phyloP scores from a whole-genome alignment of 73 alveolate species.

The Tetrahymena thermophila region DNA sequence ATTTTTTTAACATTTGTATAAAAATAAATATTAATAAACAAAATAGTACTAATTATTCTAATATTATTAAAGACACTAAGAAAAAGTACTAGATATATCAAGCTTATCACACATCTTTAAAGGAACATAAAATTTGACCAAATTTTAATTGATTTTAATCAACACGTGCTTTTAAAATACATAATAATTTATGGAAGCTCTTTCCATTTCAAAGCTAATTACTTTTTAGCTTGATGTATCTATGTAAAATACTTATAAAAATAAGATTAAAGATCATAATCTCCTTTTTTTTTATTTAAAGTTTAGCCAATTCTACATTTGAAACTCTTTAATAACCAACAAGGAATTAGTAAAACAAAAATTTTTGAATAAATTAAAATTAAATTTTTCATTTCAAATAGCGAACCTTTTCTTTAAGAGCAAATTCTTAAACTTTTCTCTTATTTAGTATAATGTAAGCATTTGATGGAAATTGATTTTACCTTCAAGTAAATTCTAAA shows the following conservation, averaged over 20 bases:
- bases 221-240: background rate
- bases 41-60: too few species aligned
- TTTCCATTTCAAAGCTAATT: background rate
- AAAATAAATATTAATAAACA: too few species aligned
- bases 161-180: background rate
- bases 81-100: too few species aligned
- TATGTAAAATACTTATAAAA: background rate
- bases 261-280: too few species aligned
- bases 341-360: background rate
- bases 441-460: background rate
- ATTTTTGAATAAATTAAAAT: too few species aligned
- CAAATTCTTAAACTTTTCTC: too few species aligned
- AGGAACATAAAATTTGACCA: background rate
- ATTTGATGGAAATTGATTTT: background rate
- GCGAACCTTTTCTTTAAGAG: background rate
- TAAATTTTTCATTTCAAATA: too few species aligned
- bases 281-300: too few species aligned
- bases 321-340: too few species aligned
- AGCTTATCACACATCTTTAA: too few species aligned
- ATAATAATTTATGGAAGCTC: background rate
- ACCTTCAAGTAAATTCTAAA: background rate
- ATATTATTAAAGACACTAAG: background rate
- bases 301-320: too few species aligned
- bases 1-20: too few species aligned
- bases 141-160: background rate